Percentiles rank a stretch among this genome's conserved stretches.
Evolutionary conservation across 768 basidiomycete genomes (phyloP).

Genomic region (Podaxis mareebaensis): DNA sequence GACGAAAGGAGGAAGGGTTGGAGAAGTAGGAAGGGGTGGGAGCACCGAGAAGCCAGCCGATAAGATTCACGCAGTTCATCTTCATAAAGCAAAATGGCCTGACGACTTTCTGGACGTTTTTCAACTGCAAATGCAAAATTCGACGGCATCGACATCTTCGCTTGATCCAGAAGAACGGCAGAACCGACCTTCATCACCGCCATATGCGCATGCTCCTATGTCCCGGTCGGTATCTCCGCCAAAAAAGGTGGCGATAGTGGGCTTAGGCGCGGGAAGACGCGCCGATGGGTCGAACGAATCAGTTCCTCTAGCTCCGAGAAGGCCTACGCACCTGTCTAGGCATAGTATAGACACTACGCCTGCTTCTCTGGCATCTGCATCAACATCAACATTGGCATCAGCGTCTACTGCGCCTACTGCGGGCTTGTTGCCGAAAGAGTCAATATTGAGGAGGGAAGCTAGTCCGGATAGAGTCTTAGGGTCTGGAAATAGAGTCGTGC

Average conservation of each 20-base stretch:
- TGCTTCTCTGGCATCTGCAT: constrained; percentile 26
- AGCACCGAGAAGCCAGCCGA: constrained; percentile 30
- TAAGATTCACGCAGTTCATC: constrained; percentile 45
- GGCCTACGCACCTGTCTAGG: constrained; percentile 64
- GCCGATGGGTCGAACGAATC: constrained; percentile 45
- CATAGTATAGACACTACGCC: constrained; percentile 61
- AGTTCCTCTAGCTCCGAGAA: constrained; percentile 47
- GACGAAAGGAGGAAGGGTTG: constrained; percentile 23
- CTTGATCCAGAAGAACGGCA: constrained; percentile 6
- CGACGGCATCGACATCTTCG: constrained; percentile 6
- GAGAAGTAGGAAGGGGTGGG: constrained; percentile 22
- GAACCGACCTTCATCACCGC: background rate
- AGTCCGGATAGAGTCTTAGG: constrained; percentile 54
- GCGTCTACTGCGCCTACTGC: background rate
- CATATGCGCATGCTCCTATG: constrained; percentile 26
- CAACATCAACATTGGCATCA: background rate
- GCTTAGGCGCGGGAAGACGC: constrained; percentile 41
- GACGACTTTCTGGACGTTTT: constrained; percentile 76
- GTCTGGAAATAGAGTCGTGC: constrained; percentile 43
- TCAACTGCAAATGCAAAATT: constrained; percentile 33
- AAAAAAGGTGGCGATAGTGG: constrained; percentile 58
- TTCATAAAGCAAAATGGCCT: constrained; percentile 82
- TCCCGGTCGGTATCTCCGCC: constrained; percentile 41
- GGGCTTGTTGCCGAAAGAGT: constrained; percentile 45
- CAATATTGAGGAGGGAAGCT: constrained; percentile 47